phyloP scores from a whole-genome alignment of 2,329 filamentous ascomycete genomes.

The Cladophialophora chaetospira region DNA sequence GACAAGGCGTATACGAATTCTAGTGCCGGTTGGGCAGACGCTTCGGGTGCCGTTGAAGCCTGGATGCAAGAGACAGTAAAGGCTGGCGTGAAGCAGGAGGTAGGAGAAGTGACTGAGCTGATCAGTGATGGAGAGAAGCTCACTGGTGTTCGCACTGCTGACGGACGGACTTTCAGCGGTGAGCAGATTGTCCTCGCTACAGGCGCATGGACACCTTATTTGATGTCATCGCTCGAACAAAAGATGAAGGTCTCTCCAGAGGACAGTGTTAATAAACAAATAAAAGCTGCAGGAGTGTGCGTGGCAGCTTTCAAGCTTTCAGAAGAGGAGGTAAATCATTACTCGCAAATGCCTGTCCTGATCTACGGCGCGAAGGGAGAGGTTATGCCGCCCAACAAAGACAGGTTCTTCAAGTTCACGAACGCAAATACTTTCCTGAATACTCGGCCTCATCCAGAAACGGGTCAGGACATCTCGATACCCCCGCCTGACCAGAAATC shows the following conservation, averaged over 20 bases:
- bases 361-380: constrained; percentile 51
- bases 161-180: constrained; percentile 52
- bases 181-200: constrained; percentile 58
- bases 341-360: constrained; percentile 57
- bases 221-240: constrained; percentile 56
- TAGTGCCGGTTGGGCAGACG: constrained; percentile 57
- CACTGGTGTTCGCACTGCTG: constrained; percentile 52
- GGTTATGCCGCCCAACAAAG: constrained; percentile 51
- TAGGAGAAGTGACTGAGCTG: constrained; percentile 49
- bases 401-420: constrained; percentile 63
- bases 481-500: constrained; percentile 50
- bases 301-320: constrained; percentile 60
- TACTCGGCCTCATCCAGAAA: constrained; percentile 48
- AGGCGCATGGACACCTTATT: constrained; percentile 58
- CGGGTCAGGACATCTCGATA: constrained; percentile 56
- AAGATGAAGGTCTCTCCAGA: constrained; percentile 48
- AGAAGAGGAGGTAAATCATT: constrained; percentile 51
- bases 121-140: constrained; percentile 39
- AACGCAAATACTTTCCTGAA: constrained; percentile 63
- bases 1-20: constrained; percentile 53
- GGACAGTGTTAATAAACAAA: constrained; percentile 54
- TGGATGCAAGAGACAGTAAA: constrained; percentile 49
- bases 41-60: constrained; percentile 47
- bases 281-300: constrained; percentile 62
- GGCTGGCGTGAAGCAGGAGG: constrained; percentile 49